Percentiles rank a stretch among this genome's conserved stretches.
These are phyloP conservation scores for Penicillium chermesinum DNA, from an alignment of 495 filamentous ascomycete genomes.

Conservation along the genomic window DNA sequence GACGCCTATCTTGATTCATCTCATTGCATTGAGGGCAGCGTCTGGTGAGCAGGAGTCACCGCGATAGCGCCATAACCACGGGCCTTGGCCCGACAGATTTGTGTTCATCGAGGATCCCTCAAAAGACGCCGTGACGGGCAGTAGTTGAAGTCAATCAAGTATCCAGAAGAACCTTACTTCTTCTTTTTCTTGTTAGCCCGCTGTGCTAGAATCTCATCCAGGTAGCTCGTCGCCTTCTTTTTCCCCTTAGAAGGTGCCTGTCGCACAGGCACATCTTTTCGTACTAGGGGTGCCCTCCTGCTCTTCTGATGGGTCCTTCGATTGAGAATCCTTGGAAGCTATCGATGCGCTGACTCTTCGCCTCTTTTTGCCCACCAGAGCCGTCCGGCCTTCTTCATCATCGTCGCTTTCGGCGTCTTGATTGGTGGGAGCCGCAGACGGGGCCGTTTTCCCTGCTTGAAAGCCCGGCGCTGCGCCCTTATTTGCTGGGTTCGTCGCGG, in stretches of 20 bases:
- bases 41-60: too few relatives aligned
- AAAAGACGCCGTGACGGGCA: background rate
- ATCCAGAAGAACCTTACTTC: conserved; percentile 35
- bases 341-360: conserved; percentile 10
- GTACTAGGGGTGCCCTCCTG: background rate
- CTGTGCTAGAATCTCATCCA: conserved; percentile 49
- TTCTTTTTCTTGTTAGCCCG: conserved; percentile 51
- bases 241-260: conserved; percentile 23
- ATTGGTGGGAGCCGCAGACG: conserved; percentile 5
- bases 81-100: too few relatives aligned
- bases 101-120: background rate
- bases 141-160: background rate
- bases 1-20: too few relatives aligned
- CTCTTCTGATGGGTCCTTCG: background rate
- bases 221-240: conserved; percentile 42
- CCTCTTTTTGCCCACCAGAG: conserved; percentile 46
- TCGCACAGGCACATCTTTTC: conserved; percentile 9
- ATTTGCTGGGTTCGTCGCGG: conserved; percentile 9
- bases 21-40: too few relatives aligned
- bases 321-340: conserved; percentile 1
- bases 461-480: background rate
- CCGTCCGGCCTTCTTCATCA: conserved; percentile 58
- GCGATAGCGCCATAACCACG: too few relatives aligned
- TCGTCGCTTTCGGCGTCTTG: conserved; percentile 42
- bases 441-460: background rate